Conservation (phyloP, 2,329 filamentous ascomycete species). For the Xylariomycetidae sp. region DNA sequence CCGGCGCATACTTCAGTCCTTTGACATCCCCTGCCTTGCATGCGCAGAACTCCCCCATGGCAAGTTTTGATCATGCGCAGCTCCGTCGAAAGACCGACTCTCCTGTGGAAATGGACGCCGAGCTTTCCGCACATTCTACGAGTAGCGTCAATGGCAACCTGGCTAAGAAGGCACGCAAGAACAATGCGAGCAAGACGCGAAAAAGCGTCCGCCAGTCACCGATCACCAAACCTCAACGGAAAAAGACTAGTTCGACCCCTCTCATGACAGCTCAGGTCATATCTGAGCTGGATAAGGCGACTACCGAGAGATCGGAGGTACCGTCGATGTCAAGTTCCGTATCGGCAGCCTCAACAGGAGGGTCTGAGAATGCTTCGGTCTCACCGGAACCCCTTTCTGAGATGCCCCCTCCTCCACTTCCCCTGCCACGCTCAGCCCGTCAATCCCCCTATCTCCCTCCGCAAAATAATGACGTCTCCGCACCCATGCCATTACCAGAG, state of each 20-base stretch:
- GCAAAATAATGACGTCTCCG: slow-evolving; percentile 35
- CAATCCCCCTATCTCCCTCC: slow-evolving; percentile 65
- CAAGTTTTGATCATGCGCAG: slow-evolving; percentile 40
- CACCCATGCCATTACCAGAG: slow-evolving; percentile 17
- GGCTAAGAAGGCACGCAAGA: slow-evolving; percentile 50
- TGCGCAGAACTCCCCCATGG: slow-evolving; percentile 56
- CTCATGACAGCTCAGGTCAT: slow-evolving; percentile 52
- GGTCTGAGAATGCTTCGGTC: slow-evolving; percentile 60
- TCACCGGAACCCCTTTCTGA: slow-evolving; percentile 60
- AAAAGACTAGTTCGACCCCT: slow-evolving; percentile 49
- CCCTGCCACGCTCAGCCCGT: slow-evolving; percentile 58
- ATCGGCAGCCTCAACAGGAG: slow-evolving; percentile 41
- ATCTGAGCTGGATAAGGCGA: slow-evolving; percentile 43
- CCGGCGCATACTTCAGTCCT: slow-evolving; percentile 75
- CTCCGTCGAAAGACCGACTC: slow-evolving; percentile 42
- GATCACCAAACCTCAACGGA: slow-evolving; percentile 63
- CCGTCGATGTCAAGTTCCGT: slow-evolving; percentile 26
- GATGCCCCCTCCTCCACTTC: slow-evolving; percentile 65
- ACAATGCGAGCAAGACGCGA: slow-evolving; percentile 46
- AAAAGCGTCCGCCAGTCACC: slow-evolving; percentile 65
- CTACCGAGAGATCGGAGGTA: slow-evolving; percentile 30
- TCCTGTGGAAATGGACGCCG: slow-evolving; percentile 54
- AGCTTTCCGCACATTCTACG: slow-evolving; percentile 32
- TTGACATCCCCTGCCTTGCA: slow-evolving; percentile 76
- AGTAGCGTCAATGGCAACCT: slow-evolving; percentile 43